Evolutionary conservation across 1,284 basidiomycete species (phyloP).

Genomic region (Kalmanozyma brasiliensis): DNA sequence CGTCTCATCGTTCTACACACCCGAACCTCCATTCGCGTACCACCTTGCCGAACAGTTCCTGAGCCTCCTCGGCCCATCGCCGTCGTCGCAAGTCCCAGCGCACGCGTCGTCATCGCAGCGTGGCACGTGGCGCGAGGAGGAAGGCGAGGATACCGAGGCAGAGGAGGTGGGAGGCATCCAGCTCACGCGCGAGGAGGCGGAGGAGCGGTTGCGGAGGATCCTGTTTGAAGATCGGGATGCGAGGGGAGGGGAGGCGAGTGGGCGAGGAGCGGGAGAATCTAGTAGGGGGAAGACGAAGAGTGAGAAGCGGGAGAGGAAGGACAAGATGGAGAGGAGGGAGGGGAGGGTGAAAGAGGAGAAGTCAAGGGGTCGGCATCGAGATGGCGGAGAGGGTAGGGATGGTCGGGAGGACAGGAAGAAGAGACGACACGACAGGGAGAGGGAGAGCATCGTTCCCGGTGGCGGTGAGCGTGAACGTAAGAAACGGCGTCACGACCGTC

Average conservation of each 20-base stretch:
- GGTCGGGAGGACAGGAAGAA: background rate
- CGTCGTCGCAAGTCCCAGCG: no score
- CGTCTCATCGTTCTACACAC: slow-evolving; percentile 6
- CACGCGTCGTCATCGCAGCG: no score
- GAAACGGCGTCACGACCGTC: background rate
- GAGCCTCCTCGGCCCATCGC: slow-evolving; percentile 4
- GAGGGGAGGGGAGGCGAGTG: background rate
- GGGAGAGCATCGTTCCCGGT: no score
- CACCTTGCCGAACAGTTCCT: slow-evolving; percentile 21
- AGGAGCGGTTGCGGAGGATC: slow-evolving; percentile 14
- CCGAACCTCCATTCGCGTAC: slow-evolving; percentile 6
- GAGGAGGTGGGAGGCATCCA: slow-evolving; percentile 2
- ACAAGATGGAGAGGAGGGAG: background rate
- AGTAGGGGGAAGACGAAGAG: background rate
- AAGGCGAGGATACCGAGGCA: background rate
- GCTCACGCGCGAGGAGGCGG: slow-evolving; percentile 29
- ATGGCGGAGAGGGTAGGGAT: background rate
- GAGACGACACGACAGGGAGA: background rate
- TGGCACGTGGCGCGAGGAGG: background rate
- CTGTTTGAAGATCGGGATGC: slow-evolving; percentile 16
- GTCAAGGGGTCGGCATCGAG: no score
- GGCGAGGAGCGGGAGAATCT: background rate
- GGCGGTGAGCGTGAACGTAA: no score
- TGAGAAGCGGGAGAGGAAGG: background rate
- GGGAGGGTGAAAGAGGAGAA: background rate